phyloP scores from a whole-genome alignment of 345 rosid species.

The Eutrema japonicum region DNA sequence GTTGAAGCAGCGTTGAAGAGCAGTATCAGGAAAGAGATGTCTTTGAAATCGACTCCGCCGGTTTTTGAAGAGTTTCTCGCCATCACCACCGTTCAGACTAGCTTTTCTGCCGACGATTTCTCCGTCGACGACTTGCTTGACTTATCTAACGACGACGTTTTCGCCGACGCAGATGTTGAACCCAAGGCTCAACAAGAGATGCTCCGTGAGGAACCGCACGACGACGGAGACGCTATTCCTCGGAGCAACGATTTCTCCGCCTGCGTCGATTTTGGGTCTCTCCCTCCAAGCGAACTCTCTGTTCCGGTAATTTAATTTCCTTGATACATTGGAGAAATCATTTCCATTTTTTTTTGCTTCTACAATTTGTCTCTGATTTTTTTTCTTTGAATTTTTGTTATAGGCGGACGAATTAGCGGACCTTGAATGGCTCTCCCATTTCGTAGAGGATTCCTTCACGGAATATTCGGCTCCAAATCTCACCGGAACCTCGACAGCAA shows the following conservation, averaged over 20 bases:
- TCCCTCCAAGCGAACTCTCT: constrained; percentile 58
- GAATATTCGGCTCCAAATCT: constrained; percentile 56
- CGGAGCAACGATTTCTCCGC: constrained; percentile 32
- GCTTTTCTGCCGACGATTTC: constrained; percentile 59
- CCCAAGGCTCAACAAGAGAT: constrained; percentile 41
- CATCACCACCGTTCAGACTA: constrained; percentile 47
- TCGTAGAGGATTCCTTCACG: constrained; percentile 88
- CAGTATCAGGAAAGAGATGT: constrained; percentile 64
- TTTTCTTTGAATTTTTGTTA: constrained; percentile 12
- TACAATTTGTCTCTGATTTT: not conserved
- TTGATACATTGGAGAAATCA: not conserved
- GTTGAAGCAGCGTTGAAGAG: constrained; percentile 72
- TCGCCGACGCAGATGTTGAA: constrained; percentile 45
- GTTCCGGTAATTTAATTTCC: constrained; percentile 60
- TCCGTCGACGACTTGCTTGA: constrained; percentile 81
- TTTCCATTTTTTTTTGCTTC: too few relatives aligned
- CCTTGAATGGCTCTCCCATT: constrained; percentile 92
- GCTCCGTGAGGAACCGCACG: constrained; percentile 28
- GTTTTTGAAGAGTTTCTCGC: constrained; percentile 49
- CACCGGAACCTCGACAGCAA: constrained; percentile 43
- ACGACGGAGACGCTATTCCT: constrained; percentile 29
- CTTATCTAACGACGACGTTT: constrained; percentile 69
- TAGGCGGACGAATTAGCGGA: constrained; percentile 77
- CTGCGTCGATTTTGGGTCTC: constrained; percentile 49
- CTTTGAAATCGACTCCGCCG: constrained; percentile 48